These are phyloP conservation scores for Aspergillus sp. DNA, from an alignment of 2,329 filamentous ascomycete genomes.

Conservation along the genomic window DNA sequence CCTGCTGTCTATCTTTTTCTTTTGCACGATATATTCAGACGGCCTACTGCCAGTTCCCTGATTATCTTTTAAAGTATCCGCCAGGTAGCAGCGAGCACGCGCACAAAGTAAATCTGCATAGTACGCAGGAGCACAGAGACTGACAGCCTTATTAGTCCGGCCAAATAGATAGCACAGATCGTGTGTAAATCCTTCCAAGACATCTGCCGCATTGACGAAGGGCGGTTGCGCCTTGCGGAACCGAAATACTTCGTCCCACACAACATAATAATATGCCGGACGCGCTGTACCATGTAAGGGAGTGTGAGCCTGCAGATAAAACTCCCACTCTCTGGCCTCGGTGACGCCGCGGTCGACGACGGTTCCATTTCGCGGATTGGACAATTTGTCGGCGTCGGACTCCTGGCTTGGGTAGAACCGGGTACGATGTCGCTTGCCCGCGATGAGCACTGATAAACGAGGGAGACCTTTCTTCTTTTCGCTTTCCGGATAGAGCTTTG, in stretches of 20 bases:
- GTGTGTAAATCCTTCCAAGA: slow-evolving; percentile 71
- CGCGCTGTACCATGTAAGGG: slow-evolving; percentile 80
- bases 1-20: neutral
- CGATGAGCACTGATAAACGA: slow-evolving; percentile 70
- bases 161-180: slow-evolving; percentile 81
- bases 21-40: too few relatives aligned
- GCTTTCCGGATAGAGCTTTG: slow-evolving; percentile 54
- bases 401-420: slow-evolving; percentile 73
- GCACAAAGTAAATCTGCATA: slow-evolving; percentile 86
- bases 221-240: slow-evolving; percentile 13
- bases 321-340: slow-evolving; percentile 74
- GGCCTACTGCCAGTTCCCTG: too few relatives aligned
- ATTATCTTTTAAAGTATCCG: slow-evolving; percentile 47
- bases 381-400: slow-evolving; percentile 52
- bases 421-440: slow-evolving; percentile 86
- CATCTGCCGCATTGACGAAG: slow-evolving; percentile 56
- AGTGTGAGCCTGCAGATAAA: slow-evolving; percentile 78
- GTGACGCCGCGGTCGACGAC: slow-evolving; percentile 84
- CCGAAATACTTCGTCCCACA: slow-evolving; percentile 68
- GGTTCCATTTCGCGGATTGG: slow-evolving; percentile 74
- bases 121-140: slow-evolving; percentile 83
- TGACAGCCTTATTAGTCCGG: slow-evolving; percentile 81
- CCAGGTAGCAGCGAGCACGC: slow-evolving; percentile 70
- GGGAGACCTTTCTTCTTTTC: slow-evolving; percentile 53
- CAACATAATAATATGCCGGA: slow-evolving; percentile 78